Evolutionary conservation across 2,329 filamentous ascomycete genomes (phyloP).

Genomic region (Chaetomium sp.): DNA sequence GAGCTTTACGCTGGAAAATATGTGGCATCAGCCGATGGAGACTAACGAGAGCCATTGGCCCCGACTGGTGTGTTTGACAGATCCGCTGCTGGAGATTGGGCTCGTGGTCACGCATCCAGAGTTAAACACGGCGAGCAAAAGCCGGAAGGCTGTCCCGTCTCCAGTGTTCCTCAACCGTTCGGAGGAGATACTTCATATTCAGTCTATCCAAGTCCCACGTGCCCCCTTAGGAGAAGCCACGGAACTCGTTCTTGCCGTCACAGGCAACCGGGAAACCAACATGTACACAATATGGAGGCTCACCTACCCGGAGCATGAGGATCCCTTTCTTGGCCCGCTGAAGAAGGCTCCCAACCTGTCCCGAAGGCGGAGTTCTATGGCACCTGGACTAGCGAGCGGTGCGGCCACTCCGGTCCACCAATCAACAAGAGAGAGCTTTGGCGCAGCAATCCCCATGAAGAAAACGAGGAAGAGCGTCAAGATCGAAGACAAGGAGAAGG

Average conservation of each 20-base stretch:
- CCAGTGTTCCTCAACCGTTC: conserved; percentile 61
- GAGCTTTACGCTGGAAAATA: conserved; percentile 48
- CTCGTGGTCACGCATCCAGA: conserved; percentile 62
- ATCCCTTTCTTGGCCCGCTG: conserved; percentile 43
- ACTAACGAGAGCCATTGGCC: conserved; percentile 58
- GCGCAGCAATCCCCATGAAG: conserved; percentile 49
- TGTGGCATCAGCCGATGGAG: conserved; percentile 50
- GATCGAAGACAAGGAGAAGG: conserved; percentile 40
- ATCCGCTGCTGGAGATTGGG: conserved; percentile 80
- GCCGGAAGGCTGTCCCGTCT: conserved; percentile 35
- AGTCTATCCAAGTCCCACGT: conserved; percentile 55
- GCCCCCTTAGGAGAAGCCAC: conserved; percentile 31
- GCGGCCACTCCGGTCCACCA: conserved; percentile 69
- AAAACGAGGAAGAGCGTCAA: conserved; percentile 41
- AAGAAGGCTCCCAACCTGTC: conserved; percentile 41
- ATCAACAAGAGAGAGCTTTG: conserved; percentile 71
- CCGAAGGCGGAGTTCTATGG: conserved; percentile 57
- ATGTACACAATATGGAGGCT: conserved; percentile 82
- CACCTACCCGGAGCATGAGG: conserved; percentile 65
- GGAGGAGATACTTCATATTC: conserved; percentile 81
- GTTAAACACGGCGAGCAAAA: conserved; percentile 30
- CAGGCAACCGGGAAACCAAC: conserved; percentile 68
- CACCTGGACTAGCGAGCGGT: conserved; percentile 64
- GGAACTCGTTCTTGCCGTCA: conserved; percentile 67
- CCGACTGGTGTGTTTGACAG: conserved; percentile 73